Base-by-base conservation (phyloP, 148 eudicot genomes). In the Chenopodium berlandieri region DNA sequence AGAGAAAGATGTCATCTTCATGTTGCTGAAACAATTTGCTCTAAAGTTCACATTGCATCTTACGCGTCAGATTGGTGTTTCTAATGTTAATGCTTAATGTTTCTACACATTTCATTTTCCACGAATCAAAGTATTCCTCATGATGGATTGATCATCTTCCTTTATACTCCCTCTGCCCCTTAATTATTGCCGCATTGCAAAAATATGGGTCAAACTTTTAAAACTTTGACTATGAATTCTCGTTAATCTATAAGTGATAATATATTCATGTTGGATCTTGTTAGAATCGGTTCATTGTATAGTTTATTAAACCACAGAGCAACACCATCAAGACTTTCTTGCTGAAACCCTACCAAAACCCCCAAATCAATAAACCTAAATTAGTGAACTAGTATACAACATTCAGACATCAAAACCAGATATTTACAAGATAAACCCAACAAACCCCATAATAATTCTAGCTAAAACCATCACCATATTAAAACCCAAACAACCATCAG, bases 21-120 rank as follows among this genome's bases (percentile, higher is more conserved):
- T 13, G 73, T 70, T 32, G 47, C 73, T 34, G 23, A 70, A 44
- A 44, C 75, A 71, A 71, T 40, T 71, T 22, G n/a, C 50, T 71
- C 50, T 6, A 44, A 37, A 37, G 12, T 71, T 40, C 50, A 71
- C 16, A 22, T 19, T 40, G 9, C 13, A 71, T 20, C 13, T 13
- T 27, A 44, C 22, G 22, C 10, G 44, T 8, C 25, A 71, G 40
- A 40, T 40, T 40, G 44, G 44, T 40, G 44, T 40, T 37, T 40
- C 44, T 40, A 40, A 40, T 40, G 0, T 40, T 40, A 40, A 40
- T 40, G 44, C 1, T 40, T 40, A 40, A 40, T 0, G 44, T 40
- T 40, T 40, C 44, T 40, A 40, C 8, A 6, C 44, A 40, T 40
- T 5, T 40, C 44, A 7, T 40, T 40, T 40, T 40, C 44, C 44